phyloP scores from a whole-genome alignment of 768 basidiomycete genomes.

The Boletus fagicola region DNA sequence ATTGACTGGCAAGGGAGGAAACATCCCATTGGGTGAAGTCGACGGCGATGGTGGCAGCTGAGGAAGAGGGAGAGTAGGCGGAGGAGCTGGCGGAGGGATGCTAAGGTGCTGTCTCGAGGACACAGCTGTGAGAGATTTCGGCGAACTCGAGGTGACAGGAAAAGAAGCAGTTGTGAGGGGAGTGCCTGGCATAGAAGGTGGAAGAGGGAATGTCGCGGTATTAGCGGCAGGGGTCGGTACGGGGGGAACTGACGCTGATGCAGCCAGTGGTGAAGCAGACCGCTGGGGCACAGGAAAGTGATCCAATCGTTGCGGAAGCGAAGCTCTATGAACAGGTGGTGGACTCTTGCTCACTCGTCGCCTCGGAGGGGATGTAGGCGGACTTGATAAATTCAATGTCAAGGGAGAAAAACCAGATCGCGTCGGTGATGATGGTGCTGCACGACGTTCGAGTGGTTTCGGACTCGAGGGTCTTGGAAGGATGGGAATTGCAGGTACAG shows the following conservation, averaged over 20 bases:
- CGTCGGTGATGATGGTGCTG: constrained; percentile 26
- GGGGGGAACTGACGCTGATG: constrained; percentile 8
- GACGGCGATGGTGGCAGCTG: constrained; percentile 25
- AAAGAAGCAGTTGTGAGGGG: constrained; percentile 20
- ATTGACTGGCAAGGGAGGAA: not conserved
- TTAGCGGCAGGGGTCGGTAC: constrained; percentile 3
- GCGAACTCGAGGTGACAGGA: not conserved
- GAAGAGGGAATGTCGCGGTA: constrained; percentile 11
- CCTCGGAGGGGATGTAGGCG: constrained; percentile 18
- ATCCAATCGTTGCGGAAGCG: constrained; percentile 13
- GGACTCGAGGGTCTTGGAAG: constrained; percentile 31
- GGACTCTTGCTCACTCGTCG: constrained; percentile 30
- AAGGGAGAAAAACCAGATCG: constrained; percentile 31
- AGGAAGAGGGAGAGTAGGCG: constrained; percentile 32
- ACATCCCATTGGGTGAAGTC: not conserved
- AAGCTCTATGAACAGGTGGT: constrained; percentile 17
- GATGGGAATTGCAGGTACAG: constrained; percentile 32
- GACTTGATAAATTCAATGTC: constrained; percentile 24
- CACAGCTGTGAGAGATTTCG: constrained; percentile 8
- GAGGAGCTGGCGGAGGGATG: constrained; percentile 32
- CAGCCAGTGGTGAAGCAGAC: constrained; percentile 9
- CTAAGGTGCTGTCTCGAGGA: constrained; percentile 29
- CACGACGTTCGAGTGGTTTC: constrained; percentile 26
- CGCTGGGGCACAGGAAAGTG: constrained; percentile 3
- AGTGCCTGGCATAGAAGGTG: constrained; percentile 20